Evolutionary conservation across 1,284 basidiomycete species (phyloP).

Genomic region (Irpex sp.): DNA sequence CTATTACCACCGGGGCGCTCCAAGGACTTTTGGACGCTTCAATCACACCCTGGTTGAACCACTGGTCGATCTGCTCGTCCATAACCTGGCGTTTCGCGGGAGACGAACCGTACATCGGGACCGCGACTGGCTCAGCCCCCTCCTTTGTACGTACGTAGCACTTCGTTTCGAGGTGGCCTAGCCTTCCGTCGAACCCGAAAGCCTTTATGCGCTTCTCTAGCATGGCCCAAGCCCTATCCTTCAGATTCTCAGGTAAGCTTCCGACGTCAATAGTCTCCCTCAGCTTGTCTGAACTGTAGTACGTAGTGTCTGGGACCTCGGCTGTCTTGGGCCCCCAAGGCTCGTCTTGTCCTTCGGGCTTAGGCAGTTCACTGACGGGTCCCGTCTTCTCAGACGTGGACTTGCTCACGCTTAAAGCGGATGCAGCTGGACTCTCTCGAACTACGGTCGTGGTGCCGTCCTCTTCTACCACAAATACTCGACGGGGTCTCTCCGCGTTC

Average conservation of each 20-base stretch:
- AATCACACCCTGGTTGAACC: slow-evolving; percentile 27
- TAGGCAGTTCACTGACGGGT: too few species aligned
- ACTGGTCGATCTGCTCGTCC: slow-evolving; percentile 25
- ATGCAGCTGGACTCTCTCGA: background rate
- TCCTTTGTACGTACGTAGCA: background rate
- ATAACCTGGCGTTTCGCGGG: slow-evolving; percentile 28
- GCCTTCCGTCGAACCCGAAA: background rate
- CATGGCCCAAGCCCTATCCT: background rate
- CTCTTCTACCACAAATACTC: too few species aligned
- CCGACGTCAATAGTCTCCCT: slow-evolving; percentile 3
- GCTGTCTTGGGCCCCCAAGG: slow-evolving; percentile 2
- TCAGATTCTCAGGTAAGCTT: background rate
- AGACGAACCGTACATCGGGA: slow-evolving; percentile 24
- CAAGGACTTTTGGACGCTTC: slow-evolving; percentile 30
- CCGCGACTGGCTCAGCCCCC: slow-evolving; percentile 14
- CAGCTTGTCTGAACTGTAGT: background rate
- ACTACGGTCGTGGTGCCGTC: too few species aligned
- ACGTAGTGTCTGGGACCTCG: background rate
- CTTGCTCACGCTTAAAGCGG: background rate
- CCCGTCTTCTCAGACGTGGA: background rate
- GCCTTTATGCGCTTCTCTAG: background rate
- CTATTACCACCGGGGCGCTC: slow-evolving; percentile 29
- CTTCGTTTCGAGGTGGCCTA: background rate
- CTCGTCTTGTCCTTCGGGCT: too few species aligned
- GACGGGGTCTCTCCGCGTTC: too few species aligned